These are phyloP conservation scores for Cercospora canescens DNA, from an alignment of 2,329 filamentous ascomycete species.

Conservation along the genomic window DNA sequence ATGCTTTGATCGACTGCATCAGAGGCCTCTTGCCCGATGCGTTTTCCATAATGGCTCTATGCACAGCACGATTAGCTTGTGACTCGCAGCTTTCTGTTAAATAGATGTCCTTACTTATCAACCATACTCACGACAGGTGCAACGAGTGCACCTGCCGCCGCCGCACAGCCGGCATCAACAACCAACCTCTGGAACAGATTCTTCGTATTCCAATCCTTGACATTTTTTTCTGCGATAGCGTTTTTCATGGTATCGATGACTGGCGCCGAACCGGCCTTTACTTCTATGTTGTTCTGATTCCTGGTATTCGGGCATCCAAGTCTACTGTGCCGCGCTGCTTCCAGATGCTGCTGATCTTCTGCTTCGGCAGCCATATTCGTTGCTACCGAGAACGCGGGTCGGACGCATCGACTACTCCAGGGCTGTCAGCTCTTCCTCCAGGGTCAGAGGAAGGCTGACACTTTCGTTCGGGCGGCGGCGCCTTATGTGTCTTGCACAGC, in stretches of 20 bases:
- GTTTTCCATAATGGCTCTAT: conserved; percentile 76
- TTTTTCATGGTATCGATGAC: conserved; percentile 8
- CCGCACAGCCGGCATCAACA: conserved; percentile 68
- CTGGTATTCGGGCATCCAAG: background rate
- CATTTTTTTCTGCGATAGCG: conserved; percentile 10
- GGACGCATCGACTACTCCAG: conserved; percentile 10
- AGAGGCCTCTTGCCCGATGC: conserved; percentile 68
- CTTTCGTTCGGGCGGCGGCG: background rate
- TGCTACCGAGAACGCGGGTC: conserved; percentile 18
- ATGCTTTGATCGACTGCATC: conserved; percentile 59
- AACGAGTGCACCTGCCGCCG: conserved; percentile 71
- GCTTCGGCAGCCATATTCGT: conserved; percentile 22
- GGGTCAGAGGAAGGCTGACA: conserved; percentile 2
- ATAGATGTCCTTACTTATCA: conserved; percentile 63
- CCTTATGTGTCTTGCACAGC: background rate
- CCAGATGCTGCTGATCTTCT: conserved; percentile 19
- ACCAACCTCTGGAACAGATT: conserved; percentile 67
- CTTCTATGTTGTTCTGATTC: background rate
- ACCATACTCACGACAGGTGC: conserved; percentile 86
- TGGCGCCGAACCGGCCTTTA: conserved; percentile 7
- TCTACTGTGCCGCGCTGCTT: conserved; percentile 7
- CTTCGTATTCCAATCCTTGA: conserved; percentile 68
- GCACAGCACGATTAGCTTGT: background rate
- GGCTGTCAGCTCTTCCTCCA: conserved; percentile 3
- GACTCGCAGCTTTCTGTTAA: background rate